Percentiles rank a stretch among this genome's conserved stretches.
These are phyloP conservation scores for Aspergillus sp. DNA, from an alignment of 2,329 filamentous ascomycete genomes.

Conservation along the genomic window DNA sequence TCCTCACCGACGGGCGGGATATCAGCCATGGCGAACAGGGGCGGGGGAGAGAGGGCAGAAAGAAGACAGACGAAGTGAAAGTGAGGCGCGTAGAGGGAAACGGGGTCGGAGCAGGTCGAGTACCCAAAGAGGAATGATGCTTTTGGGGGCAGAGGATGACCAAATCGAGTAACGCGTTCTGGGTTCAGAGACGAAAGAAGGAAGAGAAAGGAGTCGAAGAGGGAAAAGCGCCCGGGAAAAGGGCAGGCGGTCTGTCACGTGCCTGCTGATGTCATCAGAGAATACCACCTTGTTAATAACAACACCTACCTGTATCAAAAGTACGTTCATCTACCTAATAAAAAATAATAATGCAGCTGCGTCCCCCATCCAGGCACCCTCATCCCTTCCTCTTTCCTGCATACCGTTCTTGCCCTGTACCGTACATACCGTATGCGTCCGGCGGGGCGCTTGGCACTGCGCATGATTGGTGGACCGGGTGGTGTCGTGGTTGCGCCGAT, in stretches of 20 bases:
- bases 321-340: too few relatives aligned
- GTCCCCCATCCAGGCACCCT: too few relatives aligned
- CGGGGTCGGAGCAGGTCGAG: slow-evolving; percentile 14
- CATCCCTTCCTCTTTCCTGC: too few relatives aligned
- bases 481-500: too few relatives aligned
- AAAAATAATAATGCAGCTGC: too few relatives aligned
- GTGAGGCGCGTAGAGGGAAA: slow-evolving; percentile 8
- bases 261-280: too few relatives aligned
- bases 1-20: slow-evolving; percentile 70
- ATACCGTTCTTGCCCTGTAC: too few relatives aligned
- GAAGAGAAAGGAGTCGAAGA: slow-evolving; percentile 24
- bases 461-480: too few relatives aligned
- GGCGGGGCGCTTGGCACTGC: too few relatives aligned
- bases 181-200: slow-evolving; percentile 23
- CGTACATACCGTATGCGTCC: too few relatives aligned
- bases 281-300: too few relatives aligned
- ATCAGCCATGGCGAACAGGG: slow-evolving; percentile 55
- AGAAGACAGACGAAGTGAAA: slow-evolving; percentile 4
- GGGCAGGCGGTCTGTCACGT: slow-evolving; percentile 24
- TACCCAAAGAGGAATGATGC: slow-evolving; percentile 39
- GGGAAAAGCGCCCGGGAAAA: slow-evolving; percentile 23
- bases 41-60: slow-evolving; percentile 6
- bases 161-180: slow-evolving; percentile 41
- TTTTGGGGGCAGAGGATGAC: slow-evolving; percentile 31
- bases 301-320: too few relatives aligned